phyloP scores from a whole-genome alignment of 2,329 filamentous ascomycete genomes.

The Chaetomium sp. region DNA sequence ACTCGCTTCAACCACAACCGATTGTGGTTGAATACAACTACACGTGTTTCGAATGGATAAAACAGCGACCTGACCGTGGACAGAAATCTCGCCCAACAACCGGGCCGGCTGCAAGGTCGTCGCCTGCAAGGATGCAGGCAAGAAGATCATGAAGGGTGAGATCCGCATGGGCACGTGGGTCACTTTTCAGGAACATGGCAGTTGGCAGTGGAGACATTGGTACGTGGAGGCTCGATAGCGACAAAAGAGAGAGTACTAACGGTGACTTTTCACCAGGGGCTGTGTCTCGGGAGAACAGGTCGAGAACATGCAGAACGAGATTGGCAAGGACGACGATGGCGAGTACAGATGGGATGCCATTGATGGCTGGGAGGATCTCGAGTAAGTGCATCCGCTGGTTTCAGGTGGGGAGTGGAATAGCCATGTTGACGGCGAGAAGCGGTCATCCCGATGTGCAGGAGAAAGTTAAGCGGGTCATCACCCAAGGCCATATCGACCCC shows the following conservation, averaged over 20 bases:
- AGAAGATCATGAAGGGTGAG: constrained; percentile 77
- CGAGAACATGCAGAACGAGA: constrained; percentile 61
- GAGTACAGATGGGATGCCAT: constrained; percentile 65
- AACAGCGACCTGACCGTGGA: background rate
- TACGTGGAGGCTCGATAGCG: constrained; percentile 45
- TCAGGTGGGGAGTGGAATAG: background rate
- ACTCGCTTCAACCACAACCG: background rate
- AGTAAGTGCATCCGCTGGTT: constrained; percentile 41
- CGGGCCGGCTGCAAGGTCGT: constrained; percentile 74
- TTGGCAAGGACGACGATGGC: constrained; percentile 48
- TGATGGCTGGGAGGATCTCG: constrained; percentile 79
- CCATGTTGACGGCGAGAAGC: constrained; percentile 33
- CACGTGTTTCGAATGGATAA: background rate
- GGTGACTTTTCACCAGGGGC: constrained; percentile 61
- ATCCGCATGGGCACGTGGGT: constrained; percentile 77
- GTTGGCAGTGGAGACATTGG: constrained; percentile 87
- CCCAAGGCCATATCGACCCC: constrained; percentile 77
- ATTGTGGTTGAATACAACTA: background rate
- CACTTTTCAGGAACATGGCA: constrained; percentile 60
- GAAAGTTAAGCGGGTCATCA: constrained; percentile 72
- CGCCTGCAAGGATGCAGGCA: constrained; percentile 67
- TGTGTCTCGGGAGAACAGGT: constrained; percentile 81
- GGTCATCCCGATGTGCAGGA: constrained; percentile 64
- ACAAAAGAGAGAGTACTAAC: background rate
- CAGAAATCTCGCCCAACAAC: constrained; percentile 70